Evolutionary conservation across 2,329 filamentous ascomycete species (phyloP).

Genomic region (Aspergillus brunneoviolaceus): DNA sequence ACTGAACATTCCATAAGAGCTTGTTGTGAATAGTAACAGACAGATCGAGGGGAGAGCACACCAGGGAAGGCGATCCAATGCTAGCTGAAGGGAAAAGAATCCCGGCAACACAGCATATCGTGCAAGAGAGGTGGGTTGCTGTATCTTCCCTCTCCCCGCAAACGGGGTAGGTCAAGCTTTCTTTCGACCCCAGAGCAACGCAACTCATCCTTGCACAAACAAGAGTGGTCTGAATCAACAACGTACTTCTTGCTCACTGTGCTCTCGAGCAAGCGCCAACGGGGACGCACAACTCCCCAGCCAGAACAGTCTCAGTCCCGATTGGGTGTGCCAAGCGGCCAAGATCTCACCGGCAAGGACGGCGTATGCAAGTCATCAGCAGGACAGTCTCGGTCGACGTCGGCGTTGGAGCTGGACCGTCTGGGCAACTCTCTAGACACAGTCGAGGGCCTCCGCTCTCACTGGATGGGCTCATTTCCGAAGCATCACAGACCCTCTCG

Average conservation of each 20-base stretch:
- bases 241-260: neutral
- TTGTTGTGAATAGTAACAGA: neutral
- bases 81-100: neutral
- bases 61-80: neutral
- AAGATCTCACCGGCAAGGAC: constrained; percentile 7
- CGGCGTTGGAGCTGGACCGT: neutral
- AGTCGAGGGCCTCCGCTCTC: neutral
- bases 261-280: neutral
- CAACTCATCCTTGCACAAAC: constrained; percentile 1
- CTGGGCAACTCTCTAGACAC: neutral
- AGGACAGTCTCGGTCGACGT: constrained; percentile 1
- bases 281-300: neutral
- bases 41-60: neutral
- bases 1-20: neutral
- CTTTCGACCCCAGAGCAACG: neutral
- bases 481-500: neutral
- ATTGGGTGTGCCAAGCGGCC: neutral
- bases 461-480: neutral
- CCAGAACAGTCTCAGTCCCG: neutral
- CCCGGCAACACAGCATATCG: neutral
- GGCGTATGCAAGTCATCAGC: constrained; percentile 17
- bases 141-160: neutral
- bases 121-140: neutral
- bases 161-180: constrained; percentile 7
- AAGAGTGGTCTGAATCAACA: neutral